Base-by-base conservation (phyloP, 495 filamentous ascomycete genomes). In the Neurospora sp. region DNA sequence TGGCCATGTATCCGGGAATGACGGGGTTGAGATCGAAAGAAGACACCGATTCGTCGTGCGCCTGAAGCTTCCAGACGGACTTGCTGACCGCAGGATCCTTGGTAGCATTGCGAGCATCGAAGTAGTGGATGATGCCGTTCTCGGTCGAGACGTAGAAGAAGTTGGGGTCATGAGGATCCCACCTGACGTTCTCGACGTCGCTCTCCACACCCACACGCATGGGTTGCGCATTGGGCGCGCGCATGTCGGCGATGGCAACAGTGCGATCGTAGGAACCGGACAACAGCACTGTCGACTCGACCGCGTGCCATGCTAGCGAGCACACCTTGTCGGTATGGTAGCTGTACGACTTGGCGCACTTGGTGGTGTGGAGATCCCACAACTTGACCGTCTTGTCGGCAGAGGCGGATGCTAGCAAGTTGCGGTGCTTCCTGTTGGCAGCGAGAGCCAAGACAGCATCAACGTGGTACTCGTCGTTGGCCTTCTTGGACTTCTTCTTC, bases 361-460 rank as follows among this genome's bases (percentile, higher is more conserved):
- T 94, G 61, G 90, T 84, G 8, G 93, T 97, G 82, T 92, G 92
- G 68, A 99, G 84, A 82, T 99, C 96, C 96, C 96, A 99, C 8
- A 99, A 86, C 83, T 99, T 99, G 71, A 98, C 89, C 1, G 96
- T 98, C 79, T 94, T 92, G 83, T 99, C 96, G 6, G 96, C 96
- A 1, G 96, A 99, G 4, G 91, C 91, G 1, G 96, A 98, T 18
- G 95, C 94, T n/a, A 99, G 89, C 44, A 99, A 88, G 76, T 98
- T 98, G 68, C 94, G 88, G 82, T 98, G 96, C 71, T 92, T 90
- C 74, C 94, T 88, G 82, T 98, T 99, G 59, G 92, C 92, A 10
- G 96, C 91, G 40, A 99, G 90, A 10, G 95, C 89, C 37, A 98
- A 87, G 20, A 99, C 88, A 1, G 96, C 92, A 82, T 98, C 96